phyloP scores from a whole-genome alignment of 2,329 filamentous ascomycete genomes.

The Cladophialophora chaetospira region DNA sequence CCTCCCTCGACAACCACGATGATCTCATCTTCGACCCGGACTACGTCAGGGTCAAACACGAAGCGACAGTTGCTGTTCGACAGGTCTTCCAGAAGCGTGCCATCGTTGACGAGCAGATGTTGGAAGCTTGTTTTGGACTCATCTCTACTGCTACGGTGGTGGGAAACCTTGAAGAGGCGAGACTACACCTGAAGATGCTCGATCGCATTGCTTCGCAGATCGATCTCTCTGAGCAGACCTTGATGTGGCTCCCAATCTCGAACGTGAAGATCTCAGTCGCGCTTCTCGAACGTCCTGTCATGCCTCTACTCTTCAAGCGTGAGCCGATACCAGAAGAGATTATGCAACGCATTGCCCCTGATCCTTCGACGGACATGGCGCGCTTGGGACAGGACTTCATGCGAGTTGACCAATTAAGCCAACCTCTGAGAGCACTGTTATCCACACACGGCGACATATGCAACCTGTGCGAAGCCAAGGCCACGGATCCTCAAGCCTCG shows the following conservation, averaged over 20 bases:
- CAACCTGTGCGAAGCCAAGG: conserved; percentile 38
- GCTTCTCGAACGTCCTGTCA: conserved; percentile 39
- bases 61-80: conserved; percentile 33
- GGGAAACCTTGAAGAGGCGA: conserved; percentile 43
- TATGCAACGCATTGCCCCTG: conserved; percentile 36
- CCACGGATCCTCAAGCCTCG: conserved; percentile 31
- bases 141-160: conserved; percentile 43
- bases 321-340: conserved; percentile 36
- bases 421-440: conserved; percentile 35
- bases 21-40: conserved; percentile 38
- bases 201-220: conserved; percentile 40
- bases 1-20: conserved; percentile 25
- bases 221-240: conserved; percentile 37
- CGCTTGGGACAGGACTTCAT: conserved; percentile 36
- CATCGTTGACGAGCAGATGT: conserved; percentile 39
- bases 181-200: conserved; percentile 41
- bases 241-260: conserved; percentile 24
- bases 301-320: conserved; percentile 40
- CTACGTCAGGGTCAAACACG: conserved; percentile 43
- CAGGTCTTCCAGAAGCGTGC: conserved; percentile 37
- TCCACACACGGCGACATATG: conserved; percentile 37
- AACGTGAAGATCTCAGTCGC: conserved; percentile 37
- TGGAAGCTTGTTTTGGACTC: conserved; percentile 43
- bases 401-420: conserved; percentile 37
- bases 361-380: conserved; percentile 32